Evolutionary conservation across 2,329 filamentous ascomycete genomes (phyloP).

Genomic region (Cucurbitaria berberidis): DNA sequence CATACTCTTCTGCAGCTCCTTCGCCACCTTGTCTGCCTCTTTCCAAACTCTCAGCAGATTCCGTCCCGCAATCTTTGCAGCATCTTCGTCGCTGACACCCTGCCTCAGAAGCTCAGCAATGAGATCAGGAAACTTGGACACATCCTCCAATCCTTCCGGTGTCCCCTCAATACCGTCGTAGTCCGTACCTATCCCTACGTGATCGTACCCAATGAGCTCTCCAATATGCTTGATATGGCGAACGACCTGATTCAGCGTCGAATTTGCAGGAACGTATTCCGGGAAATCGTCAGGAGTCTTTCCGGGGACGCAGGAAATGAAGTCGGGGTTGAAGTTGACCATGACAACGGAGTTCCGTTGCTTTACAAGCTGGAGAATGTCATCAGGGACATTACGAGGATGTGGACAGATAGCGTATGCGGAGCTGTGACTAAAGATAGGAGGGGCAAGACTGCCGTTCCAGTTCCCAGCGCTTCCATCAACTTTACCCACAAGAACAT

Average conservation of each 20-base stretch:
- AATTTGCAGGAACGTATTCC: constrained; percentile 68
- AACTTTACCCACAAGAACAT: constrained; percentile 70
- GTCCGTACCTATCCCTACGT: constrained; percentile 88
- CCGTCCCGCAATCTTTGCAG: constrained; percentile 74
- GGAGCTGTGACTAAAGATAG: constrained; percentile 90
- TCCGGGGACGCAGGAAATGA: constrained; percentile 74
- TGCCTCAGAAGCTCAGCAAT: constrained; percentile 75
- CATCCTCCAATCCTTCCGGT: constrained; percentile 80
- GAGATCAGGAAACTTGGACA: constrained; percentile 80
- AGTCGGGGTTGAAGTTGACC: constrained; percentile 86
- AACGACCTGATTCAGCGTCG: constrained; percentile 77
- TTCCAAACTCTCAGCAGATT: constrained; percentile 87
- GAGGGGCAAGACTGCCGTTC: constrained; percentile 76
- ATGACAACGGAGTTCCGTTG: constrained; percentile 78
- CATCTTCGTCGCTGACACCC: constrained; percentile 77
- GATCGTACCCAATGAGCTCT: constrained; percentile 79
- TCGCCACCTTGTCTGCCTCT: constrained; percentile 75
- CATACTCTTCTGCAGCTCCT: constrained; percentile 63
- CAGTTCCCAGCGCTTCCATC: constrained; percentile 56
- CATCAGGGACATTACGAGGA: constrained; percentile 87
- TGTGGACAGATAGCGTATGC: constrained; percentile 83
- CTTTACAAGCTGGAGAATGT: constrained; percentile 79
- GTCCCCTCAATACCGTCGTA: constrained; percentile 77
- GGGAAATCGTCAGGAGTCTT: constrained; percentile 69
- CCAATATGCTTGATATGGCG: constrained; percentile 85